phyloP scores from a whole-genome alignment of 306 rosid genomes.

The Vigna mungo region DNA sequence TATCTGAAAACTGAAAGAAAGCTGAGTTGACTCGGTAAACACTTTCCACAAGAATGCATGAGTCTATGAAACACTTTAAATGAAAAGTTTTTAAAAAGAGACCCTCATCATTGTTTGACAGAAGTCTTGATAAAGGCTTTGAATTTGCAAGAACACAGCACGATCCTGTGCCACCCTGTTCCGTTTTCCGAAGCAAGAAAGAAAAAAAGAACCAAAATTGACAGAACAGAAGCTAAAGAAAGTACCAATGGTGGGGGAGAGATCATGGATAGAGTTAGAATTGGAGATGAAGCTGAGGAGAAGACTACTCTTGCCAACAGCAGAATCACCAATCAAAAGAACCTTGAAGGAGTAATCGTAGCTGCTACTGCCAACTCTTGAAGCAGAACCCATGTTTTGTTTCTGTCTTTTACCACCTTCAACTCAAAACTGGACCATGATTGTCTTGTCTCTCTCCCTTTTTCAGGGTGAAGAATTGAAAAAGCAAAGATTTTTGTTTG shows the following conservation, averaged over 20 bases:
- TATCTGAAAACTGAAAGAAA: constrained; percentile 13
- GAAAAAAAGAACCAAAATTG: neutral
- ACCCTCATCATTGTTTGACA: neutral
- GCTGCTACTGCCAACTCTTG: constrained; percentile 59
- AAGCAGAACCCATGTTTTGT: constrained; percentile 64
- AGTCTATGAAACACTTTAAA: neutral
- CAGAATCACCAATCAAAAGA: constrained; percentile 89
- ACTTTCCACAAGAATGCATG: constrained; percentile 23
- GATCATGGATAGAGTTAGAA: constrained; percentile 63
- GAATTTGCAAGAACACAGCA: neutral
- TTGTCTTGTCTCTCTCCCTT: neutral
- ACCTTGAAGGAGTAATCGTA: constrained; percentile 92
- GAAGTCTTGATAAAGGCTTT: neutral
- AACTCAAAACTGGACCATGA: neutral
- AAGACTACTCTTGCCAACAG: constrained; percentile 97
- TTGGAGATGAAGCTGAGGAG: constrained; percentile 85
- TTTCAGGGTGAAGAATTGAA: neutral
- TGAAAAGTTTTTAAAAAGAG: neutral
- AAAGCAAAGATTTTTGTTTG: neutral
- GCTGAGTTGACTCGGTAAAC: neutral
- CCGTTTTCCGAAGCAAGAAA: constrained; percentile 1
- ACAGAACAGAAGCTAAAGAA: neutral
- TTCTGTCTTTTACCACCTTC: neutral
- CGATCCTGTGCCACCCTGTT: neutral
- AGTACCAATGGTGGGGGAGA: constrained; percentile 88